Conservation (phyloP, 192 early-diverging fungal species). For the Obelidium mucronatum region DNA sequence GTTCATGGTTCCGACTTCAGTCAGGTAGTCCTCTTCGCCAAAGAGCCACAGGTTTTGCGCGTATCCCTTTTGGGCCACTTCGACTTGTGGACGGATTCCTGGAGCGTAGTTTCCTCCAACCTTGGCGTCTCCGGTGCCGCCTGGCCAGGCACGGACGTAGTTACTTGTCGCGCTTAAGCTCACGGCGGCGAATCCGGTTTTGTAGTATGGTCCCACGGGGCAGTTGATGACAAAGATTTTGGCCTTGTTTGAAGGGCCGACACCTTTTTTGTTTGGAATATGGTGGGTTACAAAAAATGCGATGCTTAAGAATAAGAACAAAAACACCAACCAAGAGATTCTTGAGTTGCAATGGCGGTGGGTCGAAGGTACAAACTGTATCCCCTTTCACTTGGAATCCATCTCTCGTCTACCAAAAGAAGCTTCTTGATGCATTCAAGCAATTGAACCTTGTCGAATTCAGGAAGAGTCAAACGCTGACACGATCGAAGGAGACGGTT, state of each 20-base stretch:
- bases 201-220: slow-evolving; percentile 96
- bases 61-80: slow-evolving; percentile 87
- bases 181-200: slow-evolving; percentile 91
- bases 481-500: slow-evolving; percentile 81
- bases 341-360: slow-evolving; percentile 92
- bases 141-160: slow-evolving; percentile 93
- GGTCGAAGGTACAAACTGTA: slow-evolving; percentile 95
- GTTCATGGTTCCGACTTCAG: slow-evolving; percentile 98
- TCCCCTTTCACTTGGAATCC: slow-evolving; percentile 91
- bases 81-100: slow-evolving; percentile 80
- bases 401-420: slow-evolving; percentile 78
- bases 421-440: slow-evolving; percentile 86
- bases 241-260: slow-evolving; percentile 80
- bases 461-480: slow-evolving; percentile 81
- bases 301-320: background rate
- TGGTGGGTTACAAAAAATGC: background rate
- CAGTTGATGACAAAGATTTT: slow-evolving; percentile 88
- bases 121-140: slow-evolving; percentile 93
- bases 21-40: slow-evolving; percentile 83
- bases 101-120: slow-evolving; percentile 90
- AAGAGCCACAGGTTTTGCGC: slow-evolving; percentile 97
- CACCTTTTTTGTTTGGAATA: slow-evolving; percentile 65
- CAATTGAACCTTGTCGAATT: slow-evolving; percentile 80
- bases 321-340: slow-evolving; percentile 48
- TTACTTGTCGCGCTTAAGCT: slow-evolving; percentile 83